Evolutionary conservation across 1,284 basidiomycete species (phyloP), one percentile per base, ranked within the genome.

Genomic region (Papiliotrema flavescens): DNA sequence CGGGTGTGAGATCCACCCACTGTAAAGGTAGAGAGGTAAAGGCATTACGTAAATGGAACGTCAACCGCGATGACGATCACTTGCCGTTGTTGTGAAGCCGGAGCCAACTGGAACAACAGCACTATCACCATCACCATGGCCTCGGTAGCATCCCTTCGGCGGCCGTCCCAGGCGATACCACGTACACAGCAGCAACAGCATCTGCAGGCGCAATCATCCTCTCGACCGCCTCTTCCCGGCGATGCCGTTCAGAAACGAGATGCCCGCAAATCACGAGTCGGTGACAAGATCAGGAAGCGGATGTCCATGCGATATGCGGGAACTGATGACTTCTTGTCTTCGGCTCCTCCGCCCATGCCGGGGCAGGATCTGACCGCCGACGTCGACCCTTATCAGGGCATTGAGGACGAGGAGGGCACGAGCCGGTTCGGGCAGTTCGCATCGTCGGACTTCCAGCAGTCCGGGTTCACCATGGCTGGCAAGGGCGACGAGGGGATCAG

Each of bases 271-370:
- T 85, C 86, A 54, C 82, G 85, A 53, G 86, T 94, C 53, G 89
- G 90, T 73, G 91, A 93, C 81, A 90, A 89, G 79, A 90, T 94
- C 76, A 90, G 90, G 82, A 89, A 90, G 77, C 86, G 91, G 61
- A 86, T 93, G 84, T 91, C 89, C 17, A 88, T 86, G 82, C 84
- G 90, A 71, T 94, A 49, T 49, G 73, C 62, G 11, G 39, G 46
- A 11, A 37, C 54, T 15, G 32, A 54, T n/a, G 28, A 37, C 28
- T 44, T 19, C 26, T 26, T 43, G n/a, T 7, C 17, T 64, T 62
- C 2, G 79, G 83, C 11, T 14, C 40, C 56, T 0, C 89, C 88
- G 1, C 80, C 82, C 15, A 63, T 88, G 49, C 84, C 85, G 8
- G 60, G 57, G 3, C 57, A 58, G 47, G 26, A 43, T n/a, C 46